phyloP scores from a whole-genome alignment of 768 basidiomycete genomes.

The Calocybe indica region DNA sequence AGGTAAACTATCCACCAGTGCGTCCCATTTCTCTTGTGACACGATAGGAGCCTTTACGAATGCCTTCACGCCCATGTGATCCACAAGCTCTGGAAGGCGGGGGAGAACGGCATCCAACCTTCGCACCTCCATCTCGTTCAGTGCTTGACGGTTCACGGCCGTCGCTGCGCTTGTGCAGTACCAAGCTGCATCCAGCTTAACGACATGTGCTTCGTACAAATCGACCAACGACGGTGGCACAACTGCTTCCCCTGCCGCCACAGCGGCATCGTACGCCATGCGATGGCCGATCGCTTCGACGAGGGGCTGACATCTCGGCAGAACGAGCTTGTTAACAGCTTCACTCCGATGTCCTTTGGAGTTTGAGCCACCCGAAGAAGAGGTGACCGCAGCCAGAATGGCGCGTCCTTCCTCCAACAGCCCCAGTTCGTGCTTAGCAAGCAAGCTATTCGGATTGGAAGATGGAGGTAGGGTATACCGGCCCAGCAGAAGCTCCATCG shows the following conservation, averaged over 20 bases:
- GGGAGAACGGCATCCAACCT: no score
- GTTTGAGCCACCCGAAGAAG: neutral
- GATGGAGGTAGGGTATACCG: slow-evolving; percentile 14
- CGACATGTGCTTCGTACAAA: slow-evolving; percentile 29
- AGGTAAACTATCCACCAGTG: no score
- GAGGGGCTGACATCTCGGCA: slow-evolving; percentile 33
- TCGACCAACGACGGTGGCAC: slow-evolving; percentile 19
- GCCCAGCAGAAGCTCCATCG: slow-evolving; percentile 18
- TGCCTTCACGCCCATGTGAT: no score
- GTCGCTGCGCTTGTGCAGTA: slow-evolving; percentile 11
- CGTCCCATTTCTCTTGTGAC: no score
- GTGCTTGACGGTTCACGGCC: no score
- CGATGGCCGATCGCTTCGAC: slow-evolving; percentile 41
- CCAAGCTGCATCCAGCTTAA: slow-evolving; percentile 33
- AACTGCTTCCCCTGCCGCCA: slow-evolving; percentile 16
- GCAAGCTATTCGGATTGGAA: slow-evolving; percentile 9
- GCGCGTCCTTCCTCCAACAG: slow-evolving; percentile 11
- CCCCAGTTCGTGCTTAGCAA: slow-evolving; percentile 15
- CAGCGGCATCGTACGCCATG: slow-evolving; percentile 37
- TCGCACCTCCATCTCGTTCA: no score
- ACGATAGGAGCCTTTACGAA: no score
- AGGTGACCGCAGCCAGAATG: slow-evolving; percentile 7
- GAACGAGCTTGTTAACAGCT: slow-evolving; percentile 25
- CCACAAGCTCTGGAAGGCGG: no score
- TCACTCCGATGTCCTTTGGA: slow-evolving; percentile 21